These are phyloP conservation scores for Rusavskia elegans DNA, from an alignment of 495 filamentous ascomycete species.

Conservation along the genomic window DNA sequence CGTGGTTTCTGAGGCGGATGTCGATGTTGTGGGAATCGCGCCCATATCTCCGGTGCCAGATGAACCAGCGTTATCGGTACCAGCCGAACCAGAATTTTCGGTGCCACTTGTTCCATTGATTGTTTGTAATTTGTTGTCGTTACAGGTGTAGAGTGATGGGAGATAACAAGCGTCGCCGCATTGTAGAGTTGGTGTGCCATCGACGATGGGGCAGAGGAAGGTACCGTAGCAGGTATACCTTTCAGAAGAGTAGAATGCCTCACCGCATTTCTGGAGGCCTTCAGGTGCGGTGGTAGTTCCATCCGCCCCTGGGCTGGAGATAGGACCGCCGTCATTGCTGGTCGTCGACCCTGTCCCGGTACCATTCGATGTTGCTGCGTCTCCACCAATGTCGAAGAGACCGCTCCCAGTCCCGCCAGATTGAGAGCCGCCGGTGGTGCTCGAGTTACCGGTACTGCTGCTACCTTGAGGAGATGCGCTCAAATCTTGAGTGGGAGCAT, in stretches of 20 bases:
- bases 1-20: no score
- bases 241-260: not conserved
- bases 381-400: not conserved
- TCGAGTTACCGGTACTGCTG: not conserved
- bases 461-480: not conserved
- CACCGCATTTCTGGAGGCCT: not conserved
- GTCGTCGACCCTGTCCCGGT: not conserved
- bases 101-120: not conserved
- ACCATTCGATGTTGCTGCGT: not conserved
- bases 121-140: not conserved
- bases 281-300: not conserved
- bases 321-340: not conserved
- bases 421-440: not conserved
- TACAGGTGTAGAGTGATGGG: conserved; percentile 2
- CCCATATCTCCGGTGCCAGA: no score
- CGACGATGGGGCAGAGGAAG: conserved; percentile 5
- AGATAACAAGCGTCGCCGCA: conserved; percentile 2
- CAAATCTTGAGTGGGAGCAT: not conserved
- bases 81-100: not conserved
- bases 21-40: no score
- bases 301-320: not conserved
- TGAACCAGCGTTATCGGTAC: no score
- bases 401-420: not conserved
- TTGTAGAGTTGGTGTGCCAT: not conserved
- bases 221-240: not conserved